Percentiles rank a stretch among this genome's conserved stretches.
phyloP scores from a whole-genome alignment of 2,329 filamentous ascomycete genomes.

The Scedosporium minutisporum region DNA sequence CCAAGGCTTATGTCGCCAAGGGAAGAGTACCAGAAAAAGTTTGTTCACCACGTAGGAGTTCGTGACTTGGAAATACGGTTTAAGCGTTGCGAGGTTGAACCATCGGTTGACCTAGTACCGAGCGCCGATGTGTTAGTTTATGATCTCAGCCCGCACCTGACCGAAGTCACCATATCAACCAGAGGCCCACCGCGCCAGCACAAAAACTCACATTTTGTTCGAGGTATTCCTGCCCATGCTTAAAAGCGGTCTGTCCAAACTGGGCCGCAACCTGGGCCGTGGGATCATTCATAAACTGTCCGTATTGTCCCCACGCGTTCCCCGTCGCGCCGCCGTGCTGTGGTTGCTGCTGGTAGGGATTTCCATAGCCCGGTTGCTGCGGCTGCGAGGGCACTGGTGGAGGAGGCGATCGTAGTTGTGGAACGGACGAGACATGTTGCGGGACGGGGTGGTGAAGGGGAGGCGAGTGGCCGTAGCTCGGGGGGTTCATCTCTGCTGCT shows the following conservation, averaged over 20 bases:
- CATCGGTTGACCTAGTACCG: conserved; percentile 50
- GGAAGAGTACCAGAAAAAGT: conserved; percentile 85
- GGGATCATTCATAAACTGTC: conserved; percentile 91
- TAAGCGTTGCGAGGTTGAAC: conserved; percentile 84
- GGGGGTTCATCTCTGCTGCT: conserved; percentile 67
- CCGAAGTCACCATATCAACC: neutral
- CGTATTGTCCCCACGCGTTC: conserved; percentile 63
- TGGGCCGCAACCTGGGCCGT: conserved; percentile 92
- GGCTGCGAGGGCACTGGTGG: conserved; percentile 55
- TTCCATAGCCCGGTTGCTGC: conserved; percentile 51
- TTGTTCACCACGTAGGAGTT: conserved; percentile 96
- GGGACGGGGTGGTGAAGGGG: conserved; percentile 95
- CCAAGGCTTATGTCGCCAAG: conserved; percentile 97
- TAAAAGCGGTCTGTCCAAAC: conserved; percentile 84
- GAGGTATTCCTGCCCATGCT: conserved; percentile 85
- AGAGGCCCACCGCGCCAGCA: neutral
- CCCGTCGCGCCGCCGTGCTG: conserved; percentile 28
- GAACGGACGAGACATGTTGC: conserved; percentile 96
- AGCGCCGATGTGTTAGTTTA: neutral
- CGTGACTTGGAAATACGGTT: conserved; percentile 99
- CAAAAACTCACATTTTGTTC: conserved; percentile 72
- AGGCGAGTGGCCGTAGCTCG: conserved; percentile 77
- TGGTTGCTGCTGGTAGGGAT: conserved; percentile 61
- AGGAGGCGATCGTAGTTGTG: conserved; percentile 89
- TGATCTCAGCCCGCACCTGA: neutral